Evolutionary conservation across 1,284 basidiomycete genomes (phyloP), one percentile per base, ranked within the genome.

Genomic region (Rhizoctonia solani): DNA sequence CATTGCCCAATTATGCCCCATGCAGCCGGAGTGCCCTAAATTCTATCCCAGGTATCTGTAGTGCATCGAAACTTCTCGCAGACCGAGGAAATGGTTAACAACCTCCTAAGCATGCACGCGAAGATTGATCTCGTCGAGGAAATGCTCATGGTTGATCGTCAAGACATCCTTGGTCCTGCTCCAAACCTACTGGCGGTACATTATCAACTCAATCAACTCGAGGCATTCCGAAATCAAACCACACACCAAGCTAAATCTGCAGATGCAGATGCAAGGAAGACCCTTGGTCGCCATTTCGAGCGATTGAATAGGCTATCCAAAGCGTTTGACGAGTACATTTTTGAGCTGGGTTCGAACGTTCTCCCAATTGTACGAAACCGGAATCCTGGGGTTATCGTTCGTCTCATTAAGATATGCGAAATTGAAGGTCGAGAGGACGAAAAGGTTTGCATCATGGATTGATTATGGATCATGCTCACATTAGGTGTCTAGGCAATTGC

Each of bases 61-160:
- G 92, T 98, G 0, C 96, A 99, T 76, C 85, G 95, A 13, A 95
- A 97, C 75, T 95, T 99, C 74, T 88, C 93, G 68, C 92, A 93
- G 71, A 98, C 95, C 2, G 91, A 95, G 74, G 93, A 95, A 72
- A 97, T 97, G 86, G 91, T 98, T 66, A 88, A 90, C 70, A 95
- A 96, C 75, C 84, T 99, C 34, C 82, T 93, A 37, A 89, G 90
- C 69, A 95, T 99, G 90, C 88, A 90, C 71, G 82, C 86, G 16
- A 90, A 92, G 75, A 86, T 99, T 21, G 87, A 92, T 71, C 77
- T 85, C 70, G 81, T 99, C 29, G 87, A 93, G 71, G 82, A 84
- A 46, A 86, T 96, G 81, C 85, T 99, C 46, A 84, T 83, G 23
- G 79, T 82, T 2, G 93, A 96, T 74, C 85, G 85, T 65, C 78